Evolutionary conservation across 2,329 filamentous ascomycete species (phyloP), one percentile per base, ranked within the genome.

Genomic region (Ophioceras dolichostomum): DNA sequence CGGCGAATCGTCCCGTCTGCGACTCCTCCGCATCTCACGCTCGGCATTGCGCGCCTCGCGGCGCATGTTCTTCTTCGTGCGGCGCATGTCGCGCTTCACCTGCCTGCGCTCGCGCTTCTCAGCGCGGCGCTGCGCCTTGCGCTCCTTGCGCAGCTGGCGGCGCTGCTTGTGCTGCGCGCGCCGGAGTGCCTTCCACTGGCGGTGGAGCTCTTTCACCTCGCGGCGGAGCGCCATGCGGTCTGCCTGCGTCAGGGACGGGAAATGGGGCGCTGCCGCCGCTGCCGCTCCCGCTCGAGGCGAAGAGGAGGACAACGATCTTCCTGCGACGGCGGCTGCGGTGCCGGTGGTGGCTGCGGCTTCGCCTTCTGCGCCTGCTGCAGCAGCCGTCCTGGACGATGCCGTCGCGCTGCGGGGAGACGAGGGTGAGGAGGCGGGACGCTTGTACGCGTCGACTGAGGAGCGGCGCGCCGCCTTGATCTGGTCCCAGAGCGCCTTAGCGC

Each of bases 181-280:
- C 51, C 62, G 63, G 21, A 59, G 49, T 1, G 47, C 49, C 44
- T 61, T 64, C 56, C 67, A 72, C 38, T 60, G 51, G 29, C 58
- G 52, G 37, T 58, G 57, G 20, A 75, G 49, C 3, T 48, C 50
- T 44, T 62, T 67, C 39, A 73, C 55, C 37, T 73, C 61, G 30
- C 54, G 55, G 13, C 61, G 51, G 22, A 73, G 50, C 3, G 50
- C 55, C 20, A 52, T 52, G 5, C 58, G 45, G 26, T 65, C 58
- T n/a, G n/a, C n/a, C 31, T 26, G 52, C 41, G 30, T 41, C 47
- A 13, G 42, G 27, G 9, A 29, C 38, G 30, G 42, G 32, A 34
- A 24, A 27, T 36, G 39, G 32, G 30, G 33, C 32, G 27, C 38
- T 22, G 18, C 38, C 17, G 37, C 29, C n/a, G n/a, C n/a, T n/a